Evolutionary conservation across 495 filamentous ascomycete genomes (phyloP), one percentile per base, ranked within the genome.

Genomic region (Barbatosphaeria neglecta): DNA sequence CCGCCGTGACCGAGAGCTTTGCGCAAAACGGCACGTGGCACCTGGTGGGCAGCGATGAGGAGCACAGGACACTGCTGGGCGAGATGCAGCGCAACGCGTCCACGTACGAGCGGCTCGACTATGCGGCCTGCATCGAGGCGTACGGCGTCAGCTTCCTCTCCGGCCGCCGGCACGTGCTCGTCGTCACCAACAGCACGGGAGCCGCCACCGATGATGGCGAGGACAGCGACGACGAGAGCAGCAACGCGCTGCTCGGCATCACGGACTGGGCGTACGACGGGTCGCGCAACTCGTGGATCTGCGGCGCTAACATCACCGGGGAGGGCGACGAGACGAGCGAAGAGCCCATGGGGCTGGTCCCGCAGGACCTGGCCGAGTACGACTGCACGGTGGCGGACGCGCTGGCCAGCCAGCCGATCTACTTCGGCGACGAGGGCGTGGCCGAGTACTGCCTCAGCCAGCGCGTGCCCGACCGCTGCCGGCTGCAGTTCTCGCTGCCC

Each of bases 401-500:
- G 9, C 27, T 46, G 13, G 28, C 38, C 5, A 48, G 45, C 7
- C 44, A 52, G 15, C 47, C 54, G 11, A 22, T 42, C 15, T 10
- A 10, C 20, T 24, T 42, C 15, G 40, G 23, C 31, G 31, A 35
- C 13, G 31, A 38, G 25, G 47, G 41, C 10, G 47, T 39, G 7
- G 57, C 66, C 9, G 43, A 61, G 0, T 65, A 72, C 44, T 77
- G 73, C 52, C 56, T 73, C n/a, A 61, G 60, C 35, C 39, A 65
- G 43, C 37, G 33, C 7, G 44, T 57, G 1, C 25, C 33, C 13
- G 56, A 66, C 33, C 48, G 51, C 11, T 77, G 75, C 54, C 56
- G 61, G 44, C 47, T 78, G 23, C 59, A 66, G 31, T 76, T 70
- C 46, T 67, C 55, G 41, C 27, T 63, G 6, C 47, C 52, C 0